phyloP scores from a whole-genome alignment of 176 grass and related monocot species.

The Microstegium vimineum region DNA sequence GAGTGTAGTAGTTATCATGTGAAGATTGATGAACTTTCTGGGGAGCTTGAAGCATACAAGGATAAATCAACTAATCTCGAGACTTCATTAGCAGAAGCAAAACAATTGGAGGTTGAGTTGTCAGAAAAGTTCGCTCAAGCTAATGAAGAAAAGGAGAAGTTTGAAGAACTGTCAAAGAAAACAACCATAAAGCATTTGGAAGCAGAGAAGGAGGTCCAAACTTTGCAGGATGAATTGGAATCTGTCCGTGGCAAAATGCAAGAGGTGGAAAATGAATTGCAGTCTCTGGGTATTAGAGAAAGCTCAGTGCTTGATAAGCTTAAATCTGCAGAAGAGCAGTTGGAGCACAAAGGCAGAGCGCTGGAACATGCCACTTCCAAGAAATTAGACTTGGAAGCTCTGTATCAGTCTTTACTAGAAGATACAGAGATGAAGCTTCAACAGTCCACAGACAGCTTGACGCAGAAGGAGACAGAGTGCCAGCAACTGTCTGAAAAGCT shows the following conservation, averaged over 20 bases:
- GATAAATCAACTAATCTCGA: slow-evolving; percentile 49
- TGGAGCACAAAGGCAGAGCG: slow-evolving; percentile 65
- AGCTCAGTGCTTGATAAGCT: slow-evolving; percentile 55
- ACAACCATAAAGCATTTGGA: slow-evolving; percentile 48
- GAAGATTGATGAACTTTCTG: slow-evolving; percentile 51
- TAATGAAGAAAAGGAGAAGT: slow-evolving; percentile 65
- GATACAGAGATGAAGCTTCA: slow-evolving; percentile 74
- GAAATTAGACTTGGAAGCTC: slow-evolving; percentile 66
- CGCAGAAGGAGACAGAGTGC: slow-evolving; percentile 55
- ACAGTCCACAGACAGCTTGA: slow-evolving; percentile 43
- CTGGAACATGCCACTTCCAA: slow-evolving; percentile 71
- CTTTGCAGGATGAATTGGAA: slow-evolving; percentile 48
- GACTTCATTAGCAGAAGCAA: slow-evolving; percentile 43
- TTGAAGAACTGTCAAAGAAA: slow-evolving; percentile 55
- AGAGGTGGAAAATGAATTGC: slow-evolving; percentile 51
- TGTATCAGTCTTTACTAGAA: slow-evolving; percentile 73
- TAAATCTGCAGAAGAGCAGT: slow-evolving; percentile 58
- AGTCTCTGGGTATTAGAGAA: slow-evolving; percentile 51
- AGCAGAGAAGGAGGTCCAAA: slow-evolving; percentile 44
- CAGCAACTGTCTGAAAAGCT: slow-evolving; percentile 52
- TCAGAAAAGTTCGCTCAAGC: slow-evolving; percentile 47
- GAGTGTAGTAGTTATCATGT: slow-evolving; percentile 31
- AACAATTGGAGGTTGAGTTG: slow-evolving; percentile 42
- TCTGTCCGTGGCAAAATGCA: slow-evolving; percentile 45
- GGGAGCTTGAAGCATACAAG: slow-evolving; percentile 63